Base-by-base conservation (phyloP, 208 protist genomes). In the Leishmania tropica region DNA sequence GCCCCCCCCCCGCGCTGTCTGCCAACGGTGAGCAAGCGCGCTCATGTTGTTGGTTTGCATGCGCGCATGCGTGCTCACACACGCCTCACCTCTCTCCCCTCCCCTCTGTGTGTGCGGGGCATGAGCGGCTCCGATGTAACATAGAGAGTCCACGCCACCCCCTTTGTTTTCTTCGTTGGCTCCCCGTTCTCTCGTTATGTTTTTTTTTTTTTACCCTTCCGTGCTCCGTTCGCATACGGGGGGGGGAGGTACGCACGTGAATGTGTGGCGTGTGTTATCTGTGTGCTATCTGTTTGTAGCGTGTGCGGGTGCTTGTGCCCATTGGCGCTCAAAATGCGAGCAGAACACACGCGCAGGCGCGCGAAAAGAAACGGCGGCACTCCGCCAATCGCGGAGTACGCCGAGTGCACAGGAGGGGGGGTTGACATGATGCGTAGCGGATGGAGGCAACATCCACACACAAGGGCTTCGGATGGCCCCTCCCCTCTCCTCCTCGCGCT, bases 61-160 rank as follows among this genome's bases (percentile, higher is more conserved):
- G 65, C 3, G 35, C 37, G 65, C 65, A 28, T 47, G 37, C 17
- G 15, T 31, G 11, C 28, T 10, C 37, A 3, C 2, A 19, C 56
- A 11, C 56, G 56, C 42, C 19, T 53, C 15, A 19, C 3, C 13
- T 10, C 65, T 47, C 40, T 47, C 35, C 6, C n/a, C 35, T 31
- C 15, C 37, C 15, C 13, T 71, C 19, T 71, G 31, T n/a, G 37
- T 31, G 21, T 17, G 40, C 47, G 68, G 42, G 4, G 40, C 40
- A 62, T 51, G 48, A 17, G 31, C 35, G 51, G 31, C n/a, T 76
- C 13, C n/a, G 51, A 76, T 76, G 73, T 76, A 75, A 40, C 24
- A 10, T 58, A 76, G 47, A 58, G 73, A 15, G 68, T 21, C 47
- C n/a, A 42, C 1, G 4, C 48, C 31, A 1, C 73, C 31, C 28